These are phyloP conservation scores for Fusarium concolor DNA, from an alignment of 2,329 filamentous ascomycete species.

Conservation along the genomic window DNA sequence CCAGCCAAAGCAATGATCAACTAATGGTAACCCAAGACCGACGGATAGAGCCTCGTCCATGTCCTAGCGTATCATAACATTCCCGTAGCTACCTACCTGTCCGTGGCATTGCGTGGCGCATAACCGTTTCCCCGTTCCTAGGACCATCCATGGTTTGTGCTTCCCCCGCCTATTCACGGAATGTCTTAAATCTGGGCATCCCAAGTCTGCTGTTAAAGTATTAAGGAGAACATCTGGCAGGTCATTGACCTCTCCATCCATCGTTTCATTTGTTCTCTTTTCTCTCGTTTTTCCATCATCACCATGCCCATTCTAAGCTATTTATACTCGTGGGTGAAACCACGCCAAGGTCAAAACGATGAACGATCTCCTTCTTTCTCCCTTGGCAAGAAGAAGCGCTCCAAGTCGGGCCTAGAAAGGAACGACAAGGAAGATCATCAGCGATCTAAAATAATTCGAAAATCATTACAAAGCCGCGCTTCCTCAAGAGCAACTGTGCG, in stretches of 20 bases:
- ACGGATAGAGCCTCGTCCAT: conserved; percentile 20
- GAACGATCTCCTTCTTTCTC: conserved; percentile 33
- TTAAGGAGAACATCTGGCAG: neutral
- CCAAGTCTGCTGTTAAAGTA: conserved; percentile 1
- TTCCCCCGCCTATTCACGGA: conserved; percentile 23
- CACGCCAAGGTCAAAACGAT: conserved; percentile 25
- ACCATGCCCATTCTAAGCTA: conserved; percentile 42
- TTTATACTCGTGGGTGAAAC: conserved; percentile 41
- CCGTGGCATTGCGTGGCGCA: conserved; percentile 43
- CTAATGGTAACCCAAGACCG: conserved; percentile 5
- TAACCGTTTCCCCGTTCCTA: conserved; percentile 30
- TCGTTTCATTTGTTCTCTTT: conserved; percentile 8
- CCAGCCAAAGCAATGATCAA: conserved; percentile 6
- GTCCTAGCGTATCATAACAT: conserved; percentile 4
- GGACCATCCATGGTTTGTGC: conserved; percentile 36
- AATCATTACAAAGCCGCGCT: conserved; percentile 54
- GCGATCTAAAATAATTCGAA: conserved; percentile 57
- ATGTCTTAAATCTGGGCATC: conserved; percentile 19
- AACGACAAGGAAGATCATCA: conserved; percentile 53
- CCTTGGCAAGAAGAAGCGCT: conserved; percentile 40
- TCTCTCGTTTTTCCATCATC: neutral
- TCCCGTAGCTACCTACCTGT: neutral
- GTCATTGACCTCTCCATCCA: neutral
- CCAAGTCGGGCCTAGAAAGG: conserved; percentile 26
- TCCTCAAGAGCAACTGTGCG: conserved; percentile 37